phyloP scores from a whole-genome alignment of 192 early-diverging fungal genomes.

The Geranomyces variabilis region DNA sequence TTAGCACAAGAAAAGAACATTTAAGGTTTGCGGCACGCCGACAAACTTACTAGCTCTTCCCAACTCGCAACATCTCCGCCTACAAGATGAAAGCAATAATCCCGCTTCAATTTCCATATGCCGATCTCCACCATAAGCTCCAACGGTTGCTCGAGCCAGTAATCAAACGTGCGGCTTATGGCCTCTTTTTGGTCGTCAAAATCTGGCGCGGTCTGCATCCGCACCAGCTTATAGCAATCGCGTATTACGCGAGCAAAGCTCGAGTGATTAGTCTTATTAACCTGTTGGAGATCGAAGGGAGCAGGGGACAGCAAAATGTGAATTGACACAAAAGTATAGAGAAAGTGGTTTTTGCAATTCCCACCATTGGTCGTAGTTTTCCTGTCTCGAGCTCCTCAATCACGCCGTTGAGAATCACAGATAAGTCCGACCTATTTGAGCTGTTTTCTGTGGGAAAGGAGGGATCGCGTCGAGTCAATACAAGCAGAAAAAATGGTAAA shows the following conservation, averaged over 20 bases:
- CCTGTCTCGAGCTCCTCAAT: conserved; percentile 35
- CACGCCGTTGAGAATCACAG: conserved; percentile 18
- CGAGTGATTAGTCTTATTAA: conserved; percentile 43
- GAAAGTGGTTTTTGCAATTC: background rate
- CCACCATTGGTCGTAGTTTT: conserved; percentile 30
- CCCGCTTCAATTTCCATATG: conserved; percentile 45
- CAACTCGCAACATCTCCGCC: background rate
- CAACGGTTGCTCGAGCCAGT: conserved; percentile 48
- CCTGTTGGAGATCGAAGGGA: background rate
- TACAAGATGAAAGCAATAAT: conserved; percentile 27
- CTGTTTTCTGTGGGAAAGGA: background rate
- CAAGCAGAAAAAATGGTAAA: too few relatives aligned
- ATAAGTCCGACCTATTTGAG: conserved; percentile 15
- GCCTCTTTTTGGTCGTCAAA: conserved; percentile 40
- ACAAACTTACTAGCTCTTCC: background rate
- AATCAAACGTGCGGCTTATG: conserved; percentile 40
- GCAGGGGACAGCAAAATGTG: background rate
- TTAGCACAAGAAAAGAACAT: too few relatives aligned
- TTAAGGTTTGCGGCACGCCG: too few relatives aligned
- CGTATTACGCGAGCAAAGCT: conserved; percentile 38
- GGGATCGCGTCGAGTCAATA: too few relatives aligned
- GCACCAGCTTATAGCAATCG: conserved; percentile 31
- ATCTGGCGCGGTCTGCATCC: conserved; percentile 39
- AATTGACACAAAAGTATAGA: background rate
- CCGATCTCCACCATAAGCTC: conserved; percentile 48